Conservation (phyloP, 192 early-diverging fungal species). For the Pecoramyces ruminantium region DNA sequence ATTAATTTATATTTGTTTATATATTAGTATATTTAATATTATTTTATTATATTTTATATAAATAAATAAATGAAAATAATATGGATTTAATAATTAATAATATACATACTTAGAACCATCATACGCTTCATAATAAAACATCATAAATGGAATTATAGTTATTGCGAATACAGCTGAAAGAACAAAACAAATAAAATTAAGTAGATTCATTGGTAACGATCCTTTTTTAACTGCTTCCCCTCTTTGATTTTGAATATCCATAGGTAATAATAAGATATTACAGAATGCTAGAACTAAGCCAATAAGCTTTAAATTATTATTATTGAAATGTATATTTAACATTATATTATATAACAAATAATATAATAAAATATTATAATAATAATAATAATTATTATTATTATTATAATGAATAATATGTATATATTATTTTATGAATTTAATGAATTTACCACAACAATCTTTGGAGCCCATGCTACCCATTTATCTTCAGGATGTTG, state of each 20-base stretch:
- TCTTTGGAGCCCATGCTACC: conserved; percentile 48
- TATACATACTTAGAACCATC: conserved; percentile 26
- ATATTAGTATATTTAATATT: too few relatives aligned
- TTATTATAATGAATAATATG: background rate
- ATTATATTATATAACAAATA: too few relatives aligned
- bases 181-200: conserved; percentile 28
- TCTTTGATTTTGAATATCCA: conserved; percentile 43
- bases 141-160: conserved; percentile 33
- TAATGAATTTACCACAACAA: conserved; percentile 26
- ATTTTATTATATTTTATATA: too few relatives aligned
- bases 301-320: conserved; percentile 12
- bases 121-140: conserved; percentile 42
- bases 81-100: too few relatives aligned
- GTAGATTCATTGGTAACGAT: conserved; percentile 26
- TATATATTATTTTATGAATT: background rate
- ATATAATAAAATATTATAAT: too few relatives aligned
- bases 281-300: conserved; percentile 22
- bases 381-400: background rate
- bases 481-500: conserved; percentile 49
- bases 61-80: too few relatives aligned
- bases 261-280: conserved; percentile 38
- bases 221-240: conserved; percentile 12
- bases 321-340: too few relatives aligned
- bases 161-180: conserved; percentile 21
- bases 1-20: too few relatives aligned